These are phyloP conservation scores for Ustilago loliicola DNA, from an alignment of 1,284 basidiomycete genomes.

Conservation along the genomic window DNA sequence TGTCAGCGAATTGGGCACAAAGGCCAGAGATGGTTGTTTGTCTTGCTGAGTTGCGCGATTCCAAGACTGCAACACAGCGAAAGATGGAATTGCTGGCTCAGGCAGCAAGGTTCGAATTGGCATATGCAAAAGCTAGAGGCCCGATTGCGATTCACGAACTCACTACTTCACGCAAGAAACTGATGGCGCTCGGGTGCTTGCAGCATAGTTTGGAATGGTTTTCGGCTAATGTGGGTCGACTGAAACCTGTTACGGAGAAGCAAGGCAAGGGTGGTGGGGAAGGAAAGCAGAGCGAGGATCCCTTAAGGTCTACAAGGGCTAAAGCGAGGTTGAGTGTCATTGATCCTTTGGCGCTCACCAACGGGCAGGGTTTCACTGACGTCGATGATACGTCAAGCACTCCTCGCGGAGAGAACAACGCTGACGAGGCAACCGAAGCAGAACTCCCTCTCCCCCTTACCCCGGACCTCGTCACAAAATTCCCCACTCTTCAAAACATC, in stretches of 20 bases:
- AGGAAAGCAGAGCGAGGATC: not conserved
- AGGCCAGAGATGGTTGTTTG: slow-evolving; percentile 81
- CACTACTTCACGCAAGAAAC: slow-evolving; percentile 81
- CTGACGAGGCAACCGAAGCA: slow-evolving; percentile 12
- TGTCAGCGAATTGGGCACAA: slow-evolving; percentile 64
- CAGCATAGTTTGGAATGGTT: slow-evolving; percentile 78
- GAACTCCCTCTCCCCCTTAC: slow-evolving; percentile 55
- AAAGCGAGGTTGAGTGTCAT: slow-evolving; percentile 48
- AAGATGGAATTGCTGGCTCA: slow-evolving; percentile 42
- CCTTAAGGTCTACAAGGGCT: slow-evolving; percentile 10
- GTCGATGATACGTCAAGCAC: not conserved
- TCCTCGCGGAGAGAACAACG: not conserved
- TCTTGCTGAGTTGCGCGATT: slow-evolving; percentile 76
- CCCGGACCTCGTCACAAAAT: slow-evolving; percentile 39
- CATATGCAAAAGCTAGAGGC: slow-evolving; percentile 22
- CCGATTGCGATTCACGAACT: slow-evolving; percentile 73
- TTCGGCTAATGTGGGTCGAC: slow-evolving; percentile 42
- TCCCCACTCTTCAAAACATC: slow-evolving; percentile 85
- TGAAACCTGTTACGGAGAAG: slow-evolving; percentile 70
- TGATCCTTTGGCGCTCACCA: slow-evolving; percentile 12
- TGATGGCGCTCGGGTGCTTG: slow-evolving; percentile 82
- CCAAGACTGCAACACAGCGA: slow-evolving; percentile 7
- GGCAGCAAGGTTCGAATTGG: slow-evolving; percentile 50
- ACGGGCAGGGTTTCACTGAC: not conserved
- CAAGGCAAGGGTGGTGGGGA: not conserved